Base-by-base conservation (phyloP, 768 basidiomycete genomes). In the Vishniacozyma victoriae region DNA sequence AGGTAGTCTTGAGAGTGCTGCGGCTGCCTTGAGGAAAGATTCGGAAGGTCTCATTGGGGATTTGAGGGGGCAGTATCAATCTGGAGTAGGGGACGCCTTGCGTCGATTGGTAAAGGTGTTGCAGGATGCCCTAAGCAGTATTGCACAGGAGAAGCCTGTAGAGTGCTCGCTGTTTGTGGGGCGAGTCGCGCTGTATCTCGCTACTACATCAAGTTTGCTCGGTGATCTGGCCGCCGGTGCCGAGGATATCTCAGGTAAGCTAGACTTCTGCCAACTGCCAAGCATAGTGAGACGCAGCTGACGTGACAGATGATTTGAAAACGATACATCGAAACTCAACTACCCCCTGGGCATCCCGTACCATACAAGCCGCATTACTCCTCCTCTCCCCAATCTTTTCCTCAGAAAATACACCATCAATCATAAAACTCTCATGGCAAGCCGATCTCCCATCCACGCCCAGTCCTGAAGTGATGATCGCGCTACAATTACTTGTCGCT, bases 101-200 rank as follows among this genome's bases (percentile, higher is more conserved):
- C 27, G 38, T 4, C 29, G 33, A 14, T 25, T 67, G 12, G 47
- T 59, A 4, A 44, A 26, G 13, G 41, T 41, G 0, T 35, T 68
- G 26, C 23, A 46, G 16, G 48, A 20, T 18, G 40, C 50, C 1
- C 38, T 60, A 24, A 58, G 54, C 3, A 43, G 33, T n/a, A 44
- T 48, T 41, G 50, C 23, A 14, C 18, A 27, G 3, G 33, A 50
- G 38, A 35, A 27, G 5, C 44, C 44, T 18, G 31, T 62, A 7
- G 59, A 54, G 19, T 56, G 48, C 6, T 57, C 62, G 31, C 19
- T 68, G 24, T 55, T 64, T 24, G 40, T 68, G 22, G 66, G 66
- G 1, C 25, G 62, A 20, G 46, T 62, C 1, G 60, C 66, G 3
- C 19, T 68, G 26, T 62, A 50, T 41, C 31, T 68, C 1, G 48